Evolutionary conservation across 2,329 filamentous ascomycete genomes (phyloP), one percentile per base, ranked within the genome.

Genomic region (Scedosporium apiospermum): DNA sequence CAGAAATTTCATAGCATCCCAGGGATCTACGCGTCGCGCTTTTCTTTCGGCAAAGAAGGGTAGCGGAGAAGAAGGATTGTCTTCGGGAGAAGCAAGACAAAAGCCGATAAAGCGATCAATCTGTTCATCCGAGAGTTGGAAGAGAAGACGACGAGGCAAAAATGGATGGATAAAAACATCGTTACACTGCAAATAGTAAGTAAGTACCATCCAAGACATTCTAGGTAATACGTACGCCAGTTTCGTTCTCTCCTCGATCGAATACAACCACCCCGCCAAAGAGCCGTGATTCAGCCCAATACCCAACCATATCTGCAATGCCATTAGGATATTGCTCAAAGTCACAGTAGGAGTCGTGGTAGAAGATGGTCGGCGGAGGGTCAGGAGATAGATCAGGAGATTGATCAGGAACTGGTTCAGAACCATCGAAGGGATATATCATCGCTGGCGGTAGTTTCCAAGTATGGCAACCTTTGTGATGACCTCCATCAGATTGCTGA

Each of bases 261-360:
- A 72, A 73, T 1, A 72, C 49, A 6, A 69, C 63, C 3, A 73
- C 71, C 6, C 70, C 71, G 10, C 69, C 70, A 38, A 72, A 64
- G 58, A 72, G 69, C 34, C 68, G 65, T 9, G 64, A 64, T 62
- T 72, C 70, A 7, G 69, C 70, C 71, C 68, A 72, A 60, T 71
- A 72, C 9, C 67, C 71, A 14, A 66, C 67, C 16, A 67, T 49
- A 62, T 68, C 66, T 16, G 66, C 65, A 38, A 66, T 12, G 7
- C 67, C 66, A 53, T 64, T 60, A 6, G 68, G 66, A 55, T 73
- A 75, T 30, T 71, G 69, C 6, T 71, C 65, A 49, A 65, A 62
- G 51, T 66, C 62, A 12, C 7, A 42, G 61, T 72, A 58, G 16
- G 34, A n/a, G 18, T 21, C 30, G 34, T 58, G 57, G 57, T 3